Evolutionary conservation across 1,284 basidiomycete species (phyloP).

Genomic region (Hypsizygus ulmarius): DNA sequence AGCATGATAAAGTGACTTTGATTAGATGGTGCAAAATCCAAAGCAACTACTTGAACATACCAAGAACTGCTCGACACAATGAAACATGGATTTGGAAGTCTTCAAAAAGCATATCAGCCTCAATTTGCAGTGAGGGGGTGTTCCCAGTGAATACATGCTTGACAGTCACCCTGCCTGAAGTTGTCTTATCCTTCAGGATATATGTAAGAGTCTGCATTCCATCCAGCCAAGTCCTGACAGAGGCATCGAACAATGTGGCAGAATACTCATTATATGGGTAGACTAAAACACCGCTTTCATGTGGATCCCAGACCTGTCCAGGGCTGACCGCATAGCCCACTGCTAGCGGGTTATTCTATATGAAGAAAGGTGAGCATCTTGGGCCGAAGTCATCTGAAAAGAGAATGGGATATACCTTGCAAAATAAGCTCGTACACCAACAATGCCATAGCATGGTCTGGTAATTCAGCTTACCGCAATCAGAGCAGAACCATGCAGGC

Average conservation of each 20-base stretch:
- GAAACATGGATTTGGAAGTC: slow-evolving; percentile 33
- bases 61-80: no score
- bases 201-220: slow-evolving; percentile 34
- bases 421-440: slow-evolving; percentile 31
- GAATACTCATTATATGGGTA: slow-evolving; percentile 30
- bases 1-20: no score
- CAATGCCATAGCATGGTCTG: slow-evolving; percentile 37
- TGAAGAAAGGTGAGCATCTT: neutral
- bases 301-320: slow-evolving; percentile 29
- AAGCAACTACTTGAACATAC: no score
- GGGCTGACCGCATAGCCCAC: slow-evolving; percentile 25
- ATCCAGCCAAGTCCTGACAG: slow-evolving; percentile 25
- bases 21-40: no score
- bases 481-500: slow-evolving; percentile 37
- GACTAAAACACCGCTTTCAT: slow-evolving; percentile 26
- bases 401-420: slow-evolving; percentile 29
- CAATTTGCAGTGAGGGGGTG: slow-evolving; percentile 28
- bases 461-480: slow-evolving; percentile 40
- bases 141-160: slow-evolving; percentile 43
- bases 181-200: slow-evolving; percentile 1
- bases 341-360: slow-evolving; percentile 15
- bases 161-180: slow-evolving; percentile 15
- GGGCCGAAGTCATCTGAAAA: neutral
- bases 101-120: slow-evolving; percentile 30
- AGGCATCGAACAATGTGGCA: slow-evolving; percentile 12